Conservation (phyloP, 2,329 filamentous ascomycete species). For the Arthrinium puccinioides region DNA sequence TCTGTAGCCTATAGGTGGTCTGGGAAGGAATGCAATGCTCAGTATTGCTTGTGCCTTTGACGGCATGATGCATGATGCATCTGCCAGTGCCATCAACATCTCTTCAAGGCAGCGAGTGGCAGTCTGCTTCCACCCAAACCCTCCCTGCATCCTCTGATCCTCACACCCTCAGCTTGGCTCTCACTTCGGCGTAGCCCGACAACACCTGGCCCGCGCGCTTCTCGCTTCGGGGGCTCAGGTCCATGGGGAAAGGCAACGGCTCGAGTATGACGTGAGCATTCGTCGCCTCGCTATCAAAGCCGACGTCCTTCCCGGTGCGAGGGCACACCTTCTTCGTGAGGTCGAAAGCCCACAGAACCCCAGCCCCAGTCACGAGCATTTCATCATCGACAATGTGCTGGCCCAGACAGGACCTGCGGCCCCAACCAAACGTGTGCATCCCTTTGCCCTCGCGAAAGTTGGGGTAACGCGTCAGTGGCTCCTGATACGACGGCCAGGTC, state of each 20-base stretch:
- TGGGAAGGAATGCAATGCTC: too few species aligned
- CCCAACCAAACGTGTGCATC: conserved; percentile 60
- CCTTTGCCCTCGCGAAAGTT: conserved; percentile 50
- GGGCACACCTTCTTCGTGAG: conserved; percentile 32
- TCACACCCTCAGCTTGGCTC: conserved; percentile 16
- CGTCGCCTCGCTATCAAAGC: conserved; percentile 41
- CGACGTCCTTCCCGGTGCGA: conserved; percentile 31
- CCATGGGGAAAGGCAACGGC: conserved; percentile 37
- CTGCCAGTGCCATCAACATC: too few species aligned
- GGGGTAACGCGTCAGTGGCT: conserved; percentile 55
- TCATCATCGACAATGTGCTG: conserved; percentile 56
- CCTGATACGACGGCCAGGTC: conserved; percentile 58
- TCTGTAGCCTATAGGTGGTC: too few species aligned
- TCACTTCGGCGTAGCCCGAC: conserved; percentile 25
- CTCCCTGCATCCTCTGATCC: too few species aligned
- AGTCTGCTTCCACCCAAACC: too few species aligned
- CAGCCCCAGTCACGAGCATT: conserved; percentile 41
- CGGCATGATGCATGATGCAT: too few species aligned
- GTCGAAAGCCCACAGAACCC: conserved; percentile 42
- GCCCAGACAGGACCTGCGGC: conserved; percentile 54
- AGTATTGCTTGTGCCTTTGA: too few species aligned
- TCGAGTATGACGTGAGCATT: conserved; percentile 47
- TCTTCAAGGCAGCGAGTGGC: too few species aligned
- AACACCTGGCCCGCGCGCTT: conserved; percentile 30
- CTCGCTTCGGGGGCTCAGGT: conserved; percentile 33